Evolutionary conservation across 192 early-diverging fungal species (phyloP).

Genomic region (Entomortierella beljakovae): DNA sequence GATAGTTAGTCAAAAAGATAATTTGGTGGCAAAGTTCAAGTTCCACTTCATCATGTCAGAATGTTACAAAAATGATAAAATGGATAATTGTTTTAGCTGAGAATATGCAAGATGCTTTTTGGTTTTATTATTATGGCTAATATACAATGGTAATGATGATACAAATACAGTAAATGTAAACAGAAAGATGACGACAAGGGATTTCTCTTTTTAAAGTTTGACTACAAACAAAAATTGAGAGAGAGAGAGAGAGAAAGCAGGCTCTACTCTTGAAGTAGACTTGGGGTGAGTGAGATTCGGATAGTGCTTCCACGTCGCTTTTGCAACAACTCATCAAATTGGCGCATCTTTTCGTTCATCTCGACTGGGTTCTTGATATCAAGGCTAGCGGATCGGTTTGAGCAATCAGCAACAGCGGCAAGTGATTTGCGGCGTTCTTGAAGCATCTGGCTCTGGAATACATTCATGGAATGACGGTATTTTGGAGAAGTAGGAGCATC

Average conservation of each 20-base stretch:
- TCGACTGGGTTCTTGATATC: conserved; percentile 42
- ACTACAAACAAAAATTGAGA: conserved; percentile 15
- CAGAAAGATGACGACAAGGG: background rate
- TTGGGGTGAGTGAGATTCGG: conserved; percentile 46
- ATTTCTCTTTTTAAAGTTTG: background rate
- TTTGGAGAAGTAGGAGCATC: conserved; percentile 26
- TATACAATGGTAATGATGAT: too few relatives aligned
- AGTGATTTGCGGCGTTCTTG: conserved; percentile 48
- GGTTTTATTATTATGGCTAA: too few relatives aligned
- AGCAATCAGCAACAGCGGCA: conserved; percentile 30
- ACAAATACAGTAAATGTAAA: too few relatives aligned
- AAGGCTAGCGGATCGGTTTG: conserved; percentile 30
- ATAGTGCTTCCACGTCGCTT: conserved; percentile 54
- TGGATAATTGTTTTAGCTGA: too few relatives aligned
- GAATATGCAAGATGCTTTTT: too few relatives aligned
- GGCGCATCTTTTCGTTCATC: conserved; percentile 57
- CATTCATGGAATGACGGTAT: conserved; percentile 51
- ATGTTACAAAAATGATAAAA: too few relatives aligned
- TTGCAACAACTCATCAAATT: conserved; percentile 57
- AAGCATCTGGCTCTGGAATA: conserved; percentile 37
- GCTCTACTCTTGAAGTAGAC: conserved; percentile 32
- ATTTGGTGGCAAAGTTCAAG: too few relatives aligned
- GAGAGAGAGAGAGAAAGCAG: background rate
- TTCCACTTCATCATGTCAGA: too few relatives aligned
- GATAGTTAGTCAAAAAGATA: too few relatives aligned